Base-by-base conservation (phyloP, 352 stramenopile species). In the Thraustotheca clavata region DNA sequence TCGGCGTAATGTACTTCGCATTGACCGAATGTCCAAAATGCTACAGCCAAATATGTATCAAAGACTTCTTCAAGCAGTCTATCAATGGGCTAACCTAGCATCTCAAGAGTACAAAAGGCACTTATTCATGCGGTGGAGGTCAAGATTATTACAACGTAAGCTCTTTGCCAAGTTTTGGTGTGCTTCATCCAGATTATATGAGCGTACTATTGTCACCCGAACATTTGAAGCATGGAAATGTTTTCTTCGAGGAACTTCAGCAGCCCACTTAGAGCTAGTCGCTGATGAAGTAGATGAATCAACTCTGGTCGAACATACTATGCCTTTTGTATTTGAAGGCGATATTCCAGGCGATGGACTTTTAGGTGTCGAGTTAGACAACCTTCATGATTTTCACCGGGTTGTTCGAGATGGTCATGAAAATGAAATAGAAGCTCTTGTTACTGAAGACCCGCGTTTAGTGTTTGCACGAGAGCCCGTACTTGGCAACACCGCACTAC, bases 121-220 rank as follows among this genome's bases (percentile, higher is more conserved):
- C 14, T 20, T 65, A 11, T 65, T 65, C 26, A 26, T 31, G 2
- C 38, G 57, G 12, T 65, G 57, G 57, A 34, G 40, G 32, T 26
- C 27, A 16, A 24, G 20, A 5, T 16, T 36, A 31, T 27, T 32
- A 6, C 57, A 31, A 22, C 57, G 57, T 4, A 52, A 55, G 14
- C 36, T 36, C 26, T 54, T 65, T 39, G 39, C 20, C 38, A 65
- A 65, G 26, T 22, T 65, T 9, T 65, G 57, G 57, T 55, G 36
- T 46, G 47, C 36, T 16, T 11, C n/a, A 5, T 57, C 35, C 18
- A 4, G 11, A 6, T 7, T 65, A n/a, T 54, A 35, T 16, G 57
- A 11, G 11, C 57, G 39, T 18, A 22, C 24, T 18, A 27, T 65
- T 5, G n/a, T 65, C 4, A 29, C 32, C 4, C 26, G 20, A n/a